Conservation (phyloP, 805 yeast species). For the Yarrowia keelungensis region DNA sequence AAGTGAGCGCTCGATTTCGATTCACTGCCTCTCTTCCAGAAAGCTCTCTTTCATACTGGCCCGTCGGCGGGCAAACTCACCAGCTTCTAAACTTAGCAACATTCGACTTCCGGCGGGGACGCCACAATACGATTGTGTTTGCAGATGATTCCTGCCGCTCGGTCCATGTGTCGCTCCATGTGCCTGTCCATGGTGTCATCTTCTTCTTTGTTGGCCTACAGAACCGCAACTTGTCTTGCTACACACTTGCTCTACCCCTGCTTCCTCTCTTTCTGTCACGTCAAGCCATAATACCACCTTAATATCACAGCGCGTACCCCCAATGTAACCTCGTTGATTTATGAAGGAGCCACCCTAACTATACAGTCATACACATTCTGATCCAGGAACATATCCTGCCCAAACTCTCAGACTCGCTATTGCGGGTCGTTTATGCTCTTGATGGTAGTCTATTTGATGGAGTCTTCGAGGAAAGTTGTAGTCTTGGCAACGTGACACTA, state of each 20-base stretch:
- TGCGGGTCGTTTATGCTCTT: background rate
- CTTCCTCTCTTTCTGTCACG: constrained; percentile 9
- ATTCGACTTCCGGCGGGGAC: background rate
- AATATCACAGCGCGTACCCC: background rate
- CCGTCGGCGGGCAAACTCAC: background rate
- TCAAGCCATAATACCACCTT: constrained; percentile 1
- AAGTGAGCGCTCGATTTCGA: constrained; percentile 17
- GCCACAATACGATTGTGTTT: constrained; percentile 3
- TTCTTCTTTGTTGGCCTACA: background rate
- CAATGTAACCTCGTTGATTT: background rate
- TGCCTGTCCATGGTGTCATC: background rate
- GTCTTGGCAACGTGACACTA: constrained; percentile 28
- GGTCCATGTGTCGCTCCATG: no score
- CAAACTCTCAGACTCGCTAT: background rate
- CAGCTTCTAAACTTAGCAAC: background rate
- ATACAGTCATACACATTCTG: constrained; percentile 8
- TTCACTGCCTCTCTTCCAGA: background rate
- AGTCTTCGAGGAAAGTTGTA: constrained; percentile 1
- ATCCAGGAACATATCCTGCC: constrained; percentile 1
- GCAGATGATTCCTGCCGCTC: background rate
- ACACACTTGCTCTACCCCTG: constrained; percentile 2
- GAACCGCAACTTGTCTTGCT: background rate
- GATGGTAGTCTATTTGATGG: background rate
- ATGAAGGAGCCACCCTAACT: constrained; percentile 6
- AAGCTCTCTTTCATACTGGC: no score